These are phyloP conservation scores for Clohesyomyces aquaticus DNA, from an alignment of 495 filamentous ascomycete species.

Conservation along the genomic window DNA sequence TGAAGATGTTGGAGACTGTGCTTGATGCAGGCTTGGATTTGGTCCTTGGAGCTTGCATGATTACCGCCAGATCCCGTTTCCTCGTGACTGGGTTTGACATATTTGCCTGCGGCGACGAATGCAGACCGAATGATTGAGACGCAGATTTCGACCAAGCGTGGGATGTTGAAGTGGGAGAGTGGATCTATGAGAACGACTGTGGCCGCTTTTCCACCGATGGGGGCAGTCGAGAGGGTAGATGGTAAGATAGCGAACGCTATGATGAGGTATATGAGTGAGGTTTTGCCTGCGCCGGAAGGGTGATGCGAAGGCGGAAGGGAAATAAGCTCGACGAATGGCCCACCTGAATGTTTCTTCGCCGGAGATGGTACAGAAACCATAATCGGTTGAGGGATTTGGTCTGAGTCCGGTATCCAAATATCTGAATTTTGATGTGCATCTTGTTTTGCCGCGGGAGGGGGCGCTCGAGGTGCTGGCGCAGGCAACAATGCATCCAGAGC, in stretches of 20 bases:
- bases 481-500: slow-evolving; percentile 55
- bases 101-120: too few species aligned
- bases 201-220: slow-evolving; percentile 55
- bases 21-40: slow-evolving; percentile 12
- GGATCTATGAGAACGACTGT: slow-evolving; percentile 73
- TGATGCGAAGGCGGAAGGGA: slow-evolving; percentile 46
- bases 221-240: slow-evolving; percentile 31
- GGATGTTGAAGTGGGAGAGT: slow-evolving; percentile 66
- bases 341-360: too few species aligned
- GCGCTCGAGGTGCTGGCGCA: background rate
- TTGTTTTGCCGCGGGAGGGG: background rate
- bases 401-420: too few species aligned
- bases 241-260: slow-evolving; percentile 64
- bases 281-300: slow-evolving; percentile 61
- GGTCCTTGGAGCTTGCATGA: background rate
- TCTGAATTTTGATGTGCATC: background rate
- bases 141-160: slow-evolving; percentile 55
- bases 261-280: slow-evolving; percentile 71
- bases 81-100: slow-evolving; percentile 1
- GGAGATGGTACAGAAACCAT: too few species aligned
- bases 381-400: too few species aligned
- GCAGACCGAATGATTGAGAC: slow-evolving; percentile 32
- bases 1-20: slow-evolving; percentile 50
- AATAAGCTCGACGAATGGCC: slow-evolving; percentile 59
- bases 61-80: background rate